Evolutionary conservation across 2,329 filamentous ascomycete species (phyloP).

Genomic region (Calonectria pteridis): DNA sequence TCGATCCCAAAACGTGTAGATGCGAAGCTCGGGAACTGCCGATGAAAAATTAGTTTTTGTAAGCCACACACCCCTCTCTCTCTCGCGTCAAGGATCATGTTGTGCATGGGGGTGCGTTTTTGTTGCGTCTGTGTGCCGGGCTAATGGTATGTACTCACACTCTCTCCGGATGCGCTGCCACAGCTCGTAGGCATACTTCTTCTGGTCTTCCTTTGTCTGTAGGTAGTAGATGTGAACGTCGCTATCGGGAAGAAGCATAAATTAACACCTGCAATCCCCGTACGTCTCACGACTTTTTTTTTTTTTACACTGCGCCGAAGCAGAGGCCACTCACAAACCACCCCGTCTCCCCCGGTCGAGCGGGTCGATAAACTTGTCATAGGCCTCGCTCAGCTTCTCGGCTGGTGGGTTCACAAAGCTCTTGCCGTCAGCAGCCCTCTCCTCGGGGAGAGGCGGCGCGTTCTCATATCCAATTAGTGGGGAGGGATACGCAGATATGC

Average conservation of each 20-base stretch:
- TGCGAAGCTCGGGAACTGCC: constrained; percentile 84
- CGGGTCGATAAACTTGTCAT: constrained; percentile 76
- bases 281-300: neutral
- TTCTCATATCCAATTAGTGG: constrained; percentile 70
- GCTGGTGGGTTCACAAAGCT: constrained; percentile 77
- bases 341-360: constrained; percentile 75
- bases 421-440: constrained; percentile 80
- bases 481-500: constrained; percentile 51
- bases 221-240: constrained; percentile 91
- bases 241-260: constrained; percentile 48
- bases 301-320: neutral
- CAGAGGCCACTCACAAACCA: constrained; percentile 72
- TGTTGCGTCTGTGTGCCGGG: constrained; percentile 26
- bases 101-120: neutral
- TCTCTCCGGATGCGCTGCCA: constrained; percentile 85
- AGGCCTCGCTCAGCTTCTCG: constrained; percentile 73
- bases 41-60: neutral
- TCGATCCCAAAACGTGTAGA: constrained; percentile 82
- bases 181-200: constrained; percentile 76
- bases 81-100: neutral
- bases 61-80: neutral
- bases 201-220: constrained; percentile 72
- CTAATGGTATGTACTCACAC: constrained; percentile 64
- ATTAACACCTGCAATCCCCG: neutral
- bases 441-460: constrained; percentile 67